Evolutionary conservation across 2,329 filamentous ascomycete species (phyloP).

Genomic region (Alternaria sp.): DNA sequence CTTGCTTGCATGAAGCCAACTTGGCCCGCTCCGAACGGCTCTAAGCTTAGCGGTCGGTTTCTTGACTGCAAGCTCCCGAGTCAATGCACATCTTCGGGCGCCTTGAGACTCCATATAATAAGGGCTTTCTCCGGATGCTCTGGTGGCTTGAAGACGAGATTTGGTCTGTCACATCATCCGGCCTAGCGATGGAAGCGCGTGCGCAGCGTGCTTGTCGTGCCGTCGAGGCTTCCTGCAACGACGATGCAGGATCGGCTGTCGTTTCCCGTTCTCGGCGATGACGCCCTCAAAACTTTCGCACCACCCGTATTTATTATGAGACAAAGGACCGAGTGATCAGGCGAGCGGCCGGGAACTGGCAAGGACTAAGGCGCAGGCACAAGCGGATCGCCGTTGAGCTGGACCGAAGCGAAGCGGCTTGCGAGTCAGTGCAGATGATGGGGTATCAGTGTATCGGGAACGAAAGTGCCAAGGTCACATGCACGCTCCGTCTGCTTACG

Average conservation of each 20-base stretch:
- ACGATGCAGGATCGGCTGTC: slow-evolving; percentile 18
- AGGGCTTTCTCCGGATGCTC: slow-evolving; percentile 29
- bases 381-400: slow-evolving; percentile 22
- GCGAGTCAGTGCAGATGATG: slow-evolving; percentile 16
- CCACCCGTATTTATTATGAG: slow-evolving; percentile 8
- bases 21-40: slow-evolving; percentile 36
- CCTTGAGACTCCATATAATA: slow-evolving; percentile 17
- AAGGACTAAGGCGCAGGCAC: slow-evolving; percentile 17
- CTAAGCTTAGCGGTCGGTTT: slow-evolving; percentile 34
- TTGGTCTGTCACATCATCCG: slow-evolving; percentile 21
- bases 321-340: slow-evolving; percentile 15
- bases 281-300: slow-evolving; percentile 10
- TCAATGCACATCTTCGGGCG: slow-evolving; percentile 30
- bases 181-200: slow-evolving; percentile 19
- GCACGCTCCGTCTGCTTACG: slow-evolving; percentile 6
- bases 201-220: slow-evolving; percentile 16
- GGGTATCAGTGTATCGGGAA: slow-evolving; percentile 3
- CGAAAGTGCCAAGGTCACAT: slow-evolving; percentile 6
- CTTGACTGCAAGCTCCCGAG: slow-evolving; percentile 33
- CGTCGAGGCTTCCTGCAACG: slow-evolving; percentile 18
- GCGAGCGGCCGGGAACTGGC: slow-evolving; percentile 15
- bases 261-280: slow-evolving; percentile 11
- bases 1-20: slow-evolving; percentile 41
- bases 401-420: slow-evolving; percentile 20
- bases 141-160: slow-evolving; percentile 18